Evolutionary conservation across 2,329 filamentous ascomycete species (phyloP).

Genomic region (Penicillium sp.): DNA sequence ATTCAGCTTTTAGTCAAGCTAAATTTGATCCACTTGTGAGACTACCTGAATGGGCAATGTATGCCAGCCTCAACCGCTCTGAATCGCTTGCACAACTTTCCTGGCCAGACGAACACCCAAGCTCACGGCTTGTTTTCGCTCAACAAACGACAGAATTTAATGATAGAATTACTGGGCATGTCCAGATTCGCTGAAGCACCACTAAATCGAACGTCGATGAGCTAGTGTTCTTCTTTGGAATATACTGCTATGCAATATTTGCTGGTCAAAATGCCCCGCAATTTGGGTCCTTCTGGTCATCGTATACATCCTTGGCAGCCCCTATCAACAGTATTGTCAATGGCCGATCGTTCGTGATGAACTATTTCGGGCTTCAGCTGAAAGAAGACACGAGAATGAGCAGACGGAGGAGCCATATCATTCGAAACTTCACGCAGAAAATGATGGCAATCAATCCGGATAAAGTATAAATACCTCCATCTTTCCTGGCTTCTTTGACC

Average conservation of each 20-base stretch:
- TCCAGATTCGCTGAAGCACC: not conserved
- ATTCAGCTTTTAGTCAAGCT: too few species aligned
- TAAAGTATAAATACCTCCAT: too few species aligned
- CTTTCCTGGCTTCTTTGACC: too few species aligned
- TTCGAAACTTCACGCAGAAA: too few species aligned
- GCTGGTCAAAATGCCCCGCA: not conserved
- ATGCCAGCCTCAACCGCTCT: not conserved
- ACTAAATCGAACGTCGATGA: too few species aligned
- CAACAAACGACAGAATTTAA: not conserved
- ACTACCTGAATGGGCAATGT: not conserved
- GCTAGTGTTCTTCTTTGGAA: too few species aligned
- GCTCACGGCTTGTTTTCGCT: too few species aligned
- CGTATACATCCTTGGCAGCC: conserved; percentile 4
- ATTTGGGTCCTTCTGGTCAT: not conserved
- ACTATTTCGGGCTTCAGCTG: not conserved
- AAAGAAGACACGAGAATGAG: not conserved
- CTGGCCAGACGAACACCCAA: not conserved
- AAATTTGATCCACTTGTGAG: too few species aligned
- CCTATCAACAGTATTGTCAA: not conserved
- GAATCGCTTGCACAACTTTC: not conserved
- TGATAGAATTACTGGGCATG: not conserved
- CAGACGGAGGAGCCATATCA: not conserved
- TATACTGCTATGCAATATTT: too few species aligned
- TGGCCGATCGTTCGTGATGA: conserved; percentile 1
- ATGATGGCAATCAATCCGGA: too few species aligned